Evolutionary conservation across 371 early-diverging fungal genomes (phyloP), one percentile per base, ranked within the genome.

Genomic region (Saksenaea oblongispora): DNA sequence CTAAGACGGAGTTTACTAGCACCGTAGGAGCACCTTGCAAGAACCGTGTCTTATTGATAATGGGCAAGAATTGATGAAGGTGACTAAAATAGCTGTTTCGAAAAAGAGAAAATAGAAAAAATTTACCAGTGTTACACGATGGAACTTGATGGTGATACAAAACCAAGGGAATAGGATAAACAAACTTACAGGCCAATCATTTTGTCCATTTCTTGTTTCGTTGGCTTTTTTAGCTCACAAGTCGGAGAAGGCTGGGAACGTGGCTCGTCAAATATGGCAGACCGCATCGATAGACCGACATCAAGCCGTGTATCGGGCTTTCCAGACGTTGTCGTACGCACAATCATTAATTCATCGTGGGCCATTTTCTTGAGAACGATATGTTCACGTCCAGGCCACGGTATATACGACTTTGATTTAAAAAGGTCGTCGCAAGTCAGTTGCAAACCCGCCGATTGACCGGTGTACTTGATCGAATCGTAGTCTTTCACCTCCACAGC

Each of bases 1-100:
- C 87, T 31, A 87, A 69, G 28, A 85, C 72, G 5, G 83, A 69
- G 31, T 85, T 75, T 9, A 79, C 56, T 11, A 86, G 66, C 9
- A 84, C 60, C 13, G 77, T 63, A 11, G 74, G 76, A 18, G 77
- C 73, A 66, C 36, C 69, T 67, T 58, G 62, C 57, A 85, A 64
- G 65, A 87, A 85, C 36, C 75, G 67, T 17, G 74, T 61, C 67
- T 82, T 78, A 69, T 86, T 79, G 55, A 88, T 69, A 41, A 88
- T 79, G 5, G 88, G 88, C 4, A 85, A 61, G 56, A 83, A 79
- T 8, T 79, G 73, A 69, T 88, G 85, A n/a, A 85, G 70, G 62
- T 82, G 80, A 51, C 69, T 69, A 61, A 88, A 84, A 61, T 85
- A 84, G 14, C 82, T 82, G 24, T 58, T 17, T 24, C 37, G 44